These are phyloP conservation scores for Ophiorrhiza pumila DNA, from an alignment of 257 asterid genomes.

Conservation along the genomic window DNA sequence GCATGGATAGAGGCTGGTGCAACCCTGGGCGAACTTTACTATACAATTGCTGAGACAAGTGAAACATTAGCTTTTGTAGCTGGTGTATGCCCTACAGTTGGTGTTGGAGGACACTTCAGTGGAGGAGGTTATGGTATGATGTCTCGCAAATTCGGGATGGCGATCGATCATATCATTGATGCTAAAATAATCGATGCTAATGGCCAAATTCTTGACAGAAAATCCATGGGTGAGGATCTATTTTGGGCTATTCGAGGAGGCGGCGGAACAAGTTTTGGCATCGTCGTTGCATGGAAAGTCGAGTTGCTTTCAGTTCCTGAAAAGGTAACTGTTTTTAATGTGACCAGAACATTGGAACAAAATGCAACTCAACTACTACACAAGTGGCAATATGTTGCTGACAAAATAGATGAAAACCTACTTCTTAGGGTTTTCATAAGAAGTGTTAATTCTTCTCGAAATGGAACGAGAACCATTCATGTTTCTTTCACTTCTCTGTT, in stretches of 20 bases:
- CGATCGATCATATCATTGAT: too few relatives aligned
- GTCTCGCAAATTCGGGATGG: too few relatives aligned
- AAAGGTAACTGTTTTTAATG: conserved; percentile 34
- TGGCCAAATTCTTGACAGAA: too few relatives aligned
- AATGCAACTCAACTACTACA: too few relatives aligned
- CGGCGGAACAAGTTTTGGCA: conserved; percentile 43
- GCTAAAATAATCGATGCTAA: too few relatives aligned
- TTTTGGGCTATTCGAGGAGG: conserved; percentile 55
- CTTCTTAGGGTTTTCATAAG: conserved; percentile 23
- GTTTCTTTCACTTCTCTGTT: too few relatives aligned
- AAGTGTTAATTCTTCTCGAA: conserved; percentile 7
- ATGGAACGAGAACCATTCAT: conserved; percentile 22
- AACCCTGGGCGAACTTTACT: conserved; percentile 36
- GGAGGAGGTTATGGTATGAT: too few relatives aligned
- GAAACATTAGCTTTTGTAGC: conserved; percentile 32
- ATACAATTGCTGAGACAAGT: conserved; percentile 20
- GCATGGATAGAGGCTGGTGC: conserved; percentile 49
- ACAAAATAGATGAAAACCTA: too few relatives aligned
- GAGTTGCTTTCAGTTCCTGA: conserved; percentile 25
- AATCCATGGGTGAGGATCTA: too few relatives aligned
- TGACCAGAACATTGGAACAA: too few relatives aligned
- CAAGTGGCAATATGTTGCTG: too few relatives aligned
- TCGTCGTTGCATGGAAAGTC: conserved; percentile 35
- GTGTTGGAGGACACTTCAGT: too few relatives aligned
- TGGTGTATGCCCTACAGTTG: conserved; percentile 41